Base-by-base conservation (phyloP, 768 basidiomycete species). In the Termitomyces sp. region DNA sequence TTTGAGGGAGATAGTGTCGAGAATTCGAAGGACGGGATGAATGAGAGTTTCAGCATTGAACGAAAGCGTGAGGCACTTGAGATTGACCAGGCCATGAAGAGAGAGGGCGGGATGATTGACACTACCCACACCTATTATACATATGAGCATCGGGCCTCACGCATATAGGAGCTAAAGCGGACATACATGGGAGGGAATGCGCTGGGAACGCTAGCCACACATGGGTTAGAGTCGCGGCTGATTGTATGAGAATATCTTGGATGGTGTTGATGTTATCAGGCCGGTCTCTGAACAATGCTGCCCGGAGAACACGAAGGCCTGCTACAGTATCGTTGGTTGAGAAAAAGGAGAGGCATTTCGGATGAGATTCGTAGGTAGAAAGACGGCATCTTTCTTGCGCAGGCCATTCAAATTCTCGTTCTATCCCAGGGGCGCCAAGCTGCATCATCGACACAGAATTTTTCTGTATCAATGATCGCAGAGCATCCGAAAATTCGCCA, bases 401-500 rank as follows among this genome's bases (percentile, higher is more conserved):
- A 34, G 43, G 53, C 53, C 53, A 54, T 27, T 54, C 53, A 16
- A 45, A 54, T 23, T 54, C 43, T 37, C 43, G 52, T 17, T 54
- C 53, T 7, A 19, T 27, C 4, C 53, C 43, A 3, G 53, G 53
- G 8, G 43, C 53, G 8, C 53, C 43, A 17, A 54, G 43, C 27
- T 54, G 43, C 17, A 54, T 8, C 11, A 43, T 30, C 7, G 12
- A 6, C 43, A 54, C 53, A 45, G 53, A 54, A 3, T 19, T 12
- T 17, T 54, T 34, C 5, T 45, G 43, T 17, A 54, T 10, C 23
- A 45, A 44, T 35, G 30, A 21, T 35, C 34, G 53, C 5, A 54
- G 34, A 45, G 53, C 53, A 17, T 54, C 32, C 6, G 43, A 7
- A 39, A 54, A 54, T 17, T 27, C 53, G 3, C 53, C 53, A 16